Base-by-base conservation (phyloP, 306 rosid genomes). In the Delonix regia region DNA sequence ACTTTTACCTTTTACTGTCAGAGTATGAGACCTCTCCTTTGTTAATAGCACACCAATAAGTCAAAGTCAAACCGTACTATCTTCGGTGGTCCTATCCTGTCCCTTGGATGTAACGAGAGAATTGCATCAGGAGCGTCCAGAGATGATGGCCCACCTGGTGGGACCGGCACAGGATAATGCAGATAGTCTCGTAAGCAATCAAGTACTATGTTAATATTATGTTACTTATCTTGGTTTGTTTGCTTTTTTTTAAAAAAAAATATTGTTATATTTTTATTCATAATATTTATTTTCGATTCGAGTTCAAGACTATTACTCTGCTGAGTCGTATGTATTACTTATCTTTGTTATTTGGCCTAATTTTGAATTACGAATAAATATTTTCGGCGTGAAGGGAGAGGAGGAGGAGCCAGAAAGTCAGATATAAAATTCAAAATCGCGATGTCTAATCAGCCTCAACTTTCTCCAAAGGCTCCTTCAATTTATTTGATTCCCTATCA, bases 401-500 rank as follows among this genome's bases (percentile, higher is more conserved):
- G 41, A 73, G 8, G 25, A 0, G 86, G 74, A n/a, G 48, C 1
- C 24, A 36, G 4, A 11, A 51, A 5, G 10, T 2, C n/a, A 66
- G 48, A 77, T 80, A 78, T 73, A 88, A 88, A 86, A 85, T 76
- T 80, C 60, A 88, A 78, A 88, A 77, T 68, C 27, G 78, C 59
- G 52, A 70, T 61, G 79, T 82, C 87, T 76, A 74, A 78, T 83
- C 83, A 69, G 30, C 78, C 36, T 67, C 34, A 83, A 85, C 86
- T 78, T 85, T 70, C 77, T 77, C 9, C 9, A 77, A 82, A 64
- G 81, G 25, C 87, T 79, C 86, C 69, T 79, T 84, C 93, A 81
- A 78, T 88, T 79, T 84, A 83, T 79, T 85, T 78, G 87, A 81
- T 88, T 83, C 87, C 80, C 88, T 44, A 73, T 85, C 87, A 87